These are phyloP conservation scores for Russula compacta DNA, from an alignment of 768 basidiomycete species.

Conservation along the genomic window DNA sequence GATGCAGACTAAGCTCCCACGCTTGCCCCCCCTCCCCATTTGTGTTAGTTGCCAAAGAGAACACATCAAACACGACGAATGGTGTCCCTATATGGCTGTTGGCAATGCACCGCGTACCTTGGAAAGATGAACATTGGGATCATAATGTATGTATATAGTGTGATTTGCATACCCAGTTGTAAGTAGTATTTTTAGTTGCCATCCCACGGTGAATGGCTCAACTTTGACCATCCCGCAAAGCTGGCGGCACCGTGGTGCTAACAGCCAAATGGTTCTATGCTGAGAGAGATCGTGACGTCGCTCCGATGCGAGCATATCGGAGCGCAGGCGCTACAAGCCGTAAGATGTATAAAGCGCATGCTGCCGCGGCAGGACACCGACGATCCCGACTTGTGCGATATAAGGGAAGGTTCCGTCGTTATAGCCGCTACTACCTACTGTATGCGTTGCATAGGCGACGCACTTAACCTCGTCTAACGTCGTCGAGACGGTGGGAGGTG, in stretches of 20 bases:
- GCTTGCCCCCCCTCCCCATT: conserved; percentile 7
- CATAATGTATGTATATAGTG: conserved; percentile 21
- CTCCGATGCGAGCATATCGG: conserved; percentile 5
- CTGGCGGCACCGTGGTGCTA: background rate
- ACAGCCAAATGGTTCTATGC: background rate
- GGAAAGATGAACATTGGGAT: conserved; percentile 19
- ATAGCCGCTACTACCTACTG: conserved; percentile 1
- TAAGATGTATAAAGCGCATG: background rate
- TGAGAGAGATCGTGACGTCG: background rate
- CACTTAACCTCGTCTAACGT: conserved; percentile 8
- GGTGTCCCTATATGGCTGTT: conserved; percentile 6
- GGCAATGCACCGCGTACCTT: conserved; percentile 3
- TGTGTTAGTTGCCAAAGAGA: conserved; percentile 15
- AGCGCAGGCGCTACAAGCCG: background rate
- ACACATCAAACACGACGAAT: background rate
- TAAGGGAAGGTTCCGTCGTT: conserved; percentile 13
- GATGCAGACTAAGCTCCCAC: conserved; percentile 16
- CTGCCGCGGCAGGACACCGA: background rate
- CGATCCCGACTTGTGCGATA: conserved; percentile 11
- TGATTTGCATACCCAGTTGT: conserved; percentile 20
- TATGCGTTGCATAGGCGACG: conserved; percentile 14
- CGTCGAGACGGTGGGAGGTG: background rate
- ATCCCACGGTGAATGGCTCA: conserved; percentile 1
- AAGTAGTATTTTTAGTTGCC: conserved; percentile 19
- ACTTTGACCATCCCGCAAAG: background rate